Evolutionary conservation across 352 stramenopile genomes (phyloP), one percentile per base, ranked within the genome.

Genomic region (Phytophthora brassicae): DNA sequence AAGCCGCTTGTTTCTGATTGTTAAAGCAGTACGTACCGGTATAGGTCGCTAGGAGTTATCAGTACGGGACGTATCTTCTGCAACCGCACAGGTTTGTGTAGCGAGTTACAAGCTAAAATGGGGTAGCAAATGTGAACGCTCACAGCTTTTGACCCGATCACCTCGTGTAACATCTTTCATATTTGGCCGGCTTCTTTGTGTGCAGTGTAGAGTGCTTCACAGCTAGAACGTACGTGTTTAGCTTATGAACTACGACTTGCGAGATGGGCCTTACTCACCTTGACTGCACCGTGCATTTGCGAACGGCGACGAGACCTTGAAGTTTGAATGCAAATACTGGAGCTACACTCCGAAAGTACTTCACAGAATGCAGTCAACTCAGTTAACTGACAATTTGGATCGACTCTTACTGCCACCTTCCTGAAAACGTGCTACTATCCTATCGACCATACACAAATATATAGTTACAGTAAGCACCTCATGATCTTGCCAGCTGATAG

Each of bases 401-500:
- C n/a, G n/a, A n/a, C n/a, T n/a, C n/a, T n/a, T n/a, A n/a, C n/a
- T n/a, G n/a, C n/a, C n/a, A n/a, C n/a, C n/a, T n/a, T n/a, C n/a
- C n/a, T n/a, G n/a, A 17, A 13, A 1, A 28, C 26, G 6, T n/a
- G 23, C 45, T 41, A 38, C 26, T 41, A 52, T n/a, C n/a, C n/a
- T n/a, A 26, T 67, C 35, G 11, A 20, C 20, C 41, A 12, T 17
- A 29, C 16, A 43, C 42, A 57, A 49, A 54, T 28, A 39, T 13
- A 26, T 48, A 53, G 24, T 20, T 17, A 35, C 17, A 36, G 51
- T 19, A 36, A 23, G 20, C 16, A 20, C 48, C 42, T 67, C 26
- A 23, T 45, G 53, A 68, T 41, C 45, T 12, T 28, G 41, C 48
- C 54, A 69, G 46, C 61, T 69, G 55, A 64, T 62, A 39, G 54